These are phyloP conservation scores for Trichoderma polysporum DNA, from an alignment of 2,329 filamentous ascomycete species.

Conservation along the genomic window DNA sequence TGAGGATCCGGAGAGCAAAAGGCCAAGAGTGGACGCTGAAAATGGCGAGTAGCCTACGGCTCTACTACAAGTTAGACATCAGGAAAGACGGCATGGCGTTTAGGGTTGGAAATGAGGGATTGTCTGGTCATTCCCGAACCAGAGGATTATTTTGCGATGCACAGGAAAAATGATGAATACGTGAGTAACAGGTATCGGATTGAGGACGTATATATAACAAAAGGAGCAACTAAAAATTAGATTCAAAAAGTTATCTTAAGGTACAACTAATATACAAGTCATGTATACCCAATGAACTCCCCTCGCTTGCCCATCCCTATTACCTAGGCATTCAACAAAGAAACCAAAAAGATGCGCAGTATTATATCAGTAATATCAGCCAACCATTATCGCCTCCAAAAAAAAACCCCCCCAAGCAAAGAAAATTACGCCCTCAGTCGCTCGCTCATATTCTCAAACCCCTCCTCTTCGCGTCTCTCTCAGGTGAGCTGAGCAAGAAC, in stretches of 20 bases:
- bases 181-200: neutral
- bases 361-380: neutral
- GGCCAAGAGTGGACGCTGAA: conserved; percentile 40
- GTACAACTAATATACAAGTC: neutral
- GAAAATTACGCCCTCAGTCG: neutral
- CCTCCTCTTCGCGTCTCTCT: conserved; percentile 29
- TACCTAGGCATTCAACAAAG: neutral
- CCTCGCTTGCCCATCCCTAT: neutral
- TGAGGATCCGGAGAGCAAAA: conserved; percentile 47
- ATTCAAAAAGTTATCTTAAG: neutral
- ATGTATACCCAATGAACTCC: conserved; percentile 2
- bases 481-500: conserved; percentile 45
- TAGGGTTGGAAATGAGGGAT: conserved; percentile 20
- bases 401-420: neutral
- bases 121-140: conserved; percentile 21
- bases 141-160: neutral
- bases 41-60: neutral
- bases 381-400: neutral
- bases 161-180: neutral
- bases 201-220: neutral
- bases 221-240: conserved; percentile 9
- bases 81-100: conserved; percentile 26
- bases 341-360: neutral
- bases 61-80: neutral
- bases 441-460: conserved; percentile 17